Evolutionary conservation across 2,329 filamentous ascomycete genomes (phyloP).

Genomic region (Endocalyx cinctus): DNA sequence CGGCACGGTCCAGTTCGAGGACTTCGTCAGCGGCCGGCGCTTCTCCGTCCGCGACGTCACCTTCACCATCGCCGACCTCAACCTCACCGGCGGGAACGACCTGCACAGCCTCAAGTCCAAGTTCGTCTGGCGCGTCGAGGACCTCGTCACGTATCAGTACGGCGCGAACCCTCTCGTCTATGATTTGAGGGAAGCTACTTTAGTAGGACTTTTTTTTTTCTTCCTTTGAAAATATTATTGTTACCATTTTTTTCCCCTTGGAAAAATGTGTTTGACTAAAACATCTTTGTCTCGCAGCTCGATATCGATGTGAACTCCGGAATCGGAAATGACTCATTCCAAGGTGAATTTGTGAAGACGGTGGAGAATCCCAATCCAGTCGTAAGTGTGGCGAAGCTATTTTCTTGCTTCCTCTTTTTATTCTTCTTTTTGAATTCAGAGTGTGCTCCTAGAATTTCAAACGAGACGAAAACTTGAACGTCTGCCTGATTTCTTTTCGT

Average conservation of each 20-base stretch:
- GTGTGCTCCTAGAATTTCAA: too few species aligned
- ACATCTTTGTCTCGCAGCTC: constrained; percentile 8
- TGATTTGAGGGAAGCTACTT: too few species aligned
- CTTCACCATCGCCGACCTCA: constrained; percentile 7
- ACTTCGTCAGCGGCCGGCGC: constrained; percentile 7
- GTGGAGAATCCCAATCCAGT: constrained; percentile 9
- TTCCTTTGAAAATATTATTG: too few species aligned
- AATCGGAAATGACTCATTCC: constrained; percentile 7
- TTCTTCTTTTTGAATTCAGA: too few species aligned
- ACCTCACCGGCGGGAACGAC: constrained; percentile 6
- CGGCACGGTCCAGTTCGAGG: constrained; percentile 14
- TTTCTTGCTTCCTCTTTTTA: too few species aligned
- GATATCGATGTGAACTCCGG: constrained; percentile 9
- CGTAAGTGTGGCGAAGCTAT: too few species aligned
- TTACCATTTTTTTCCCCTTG: too few species aligned
- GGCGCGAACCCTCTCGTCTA: constrained; percentile 10
- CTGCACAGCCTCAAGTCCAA: constrained; percentile 9
- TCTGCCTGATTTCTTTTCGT: too few species aligned
- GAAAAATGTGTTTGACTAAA: too few species aligned
- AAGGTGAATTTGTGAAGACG: constrained; percentile 7
- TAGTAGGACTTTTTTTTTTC: too few species aligned
- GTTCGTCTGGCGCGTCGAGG: constrained; percentile 9
- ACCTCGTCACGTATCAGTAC: constrained; percentile 9
- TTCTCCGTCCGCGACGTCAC: constrained; percentile 15
- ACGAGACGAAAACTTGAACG: too few species aligned